phyloP scores from a whole-genome alignment of 139 green algal genomes.

The Coelastrella sp. region DNA sequence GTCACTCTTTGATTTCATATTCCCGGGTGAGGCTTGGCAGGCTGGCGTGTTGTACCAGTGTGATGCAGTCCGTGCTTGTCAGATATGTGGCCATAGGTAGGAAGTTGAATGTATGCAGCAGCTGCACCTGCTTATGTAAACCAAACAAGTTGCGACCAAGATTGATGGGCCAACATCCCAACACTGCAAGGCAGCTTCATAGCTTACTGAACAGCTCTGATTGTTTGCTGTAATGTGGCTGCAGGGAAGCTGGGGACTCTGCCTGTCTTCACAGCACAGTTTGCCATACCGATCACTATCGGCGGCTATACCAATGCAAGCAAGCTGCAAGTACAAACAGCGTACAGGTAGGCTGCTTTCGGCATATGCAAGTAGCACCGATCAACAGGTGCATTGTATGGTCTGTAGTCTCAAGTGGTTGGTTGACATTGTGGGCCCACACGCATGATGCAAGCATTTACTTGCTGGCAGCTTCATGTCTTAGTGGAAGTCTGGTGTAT shows the following conservation, averaged over 20 bases:
- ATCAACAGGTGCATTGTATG: too few relatives aligned
- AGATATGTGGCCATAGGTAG: too few relatives aligned
- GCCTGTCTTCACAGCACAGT: slow-evolving; percentile 96
- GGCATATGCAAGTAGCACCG: too few relatives aligned
- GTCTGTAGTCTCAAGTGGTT: too few relatives aligned
- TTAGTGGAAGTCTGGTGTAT: too few relatives aligned
- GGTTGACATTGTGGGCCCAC: too few relatives aligned
- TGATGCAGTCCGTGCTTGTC: too few relatives aligned
- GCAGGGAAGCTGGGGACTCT: slow-evolving; percentile 93
- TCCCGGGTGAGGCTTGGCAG: slow-evolving; percentile 80
- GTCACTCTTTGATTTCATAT: slow-evolving; percentile 99
- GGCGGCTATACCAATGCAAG: slow-evolving; percentile 93
- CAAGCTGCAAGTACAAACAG: slow-evolving; percentile 84
- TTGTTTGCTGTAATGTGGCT: background rate
- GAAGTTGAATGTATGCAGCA: background rate
- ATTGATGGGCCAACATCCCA: background rate
- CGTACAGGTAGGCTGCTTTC: slow-evolving; percentile 72
- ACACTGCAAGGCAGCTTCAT: too few relatives aligned
- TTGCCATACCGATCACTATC: slow-evolving; percentile 94
- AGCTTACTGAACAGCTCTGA: background rate
- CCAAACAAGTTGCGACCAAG: background rate
- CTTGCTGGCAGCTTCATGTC: too few relatives aligned
- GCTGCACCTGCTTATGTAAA: background rate
- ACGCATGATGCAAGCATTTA: too few relatives aligned
- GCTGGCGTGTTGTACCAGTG: background rate